phyloP scores from a whole-genome alignment of 2,329 filamentous ascomycete species.

The Arachnopeziza araneosa region DNA sequence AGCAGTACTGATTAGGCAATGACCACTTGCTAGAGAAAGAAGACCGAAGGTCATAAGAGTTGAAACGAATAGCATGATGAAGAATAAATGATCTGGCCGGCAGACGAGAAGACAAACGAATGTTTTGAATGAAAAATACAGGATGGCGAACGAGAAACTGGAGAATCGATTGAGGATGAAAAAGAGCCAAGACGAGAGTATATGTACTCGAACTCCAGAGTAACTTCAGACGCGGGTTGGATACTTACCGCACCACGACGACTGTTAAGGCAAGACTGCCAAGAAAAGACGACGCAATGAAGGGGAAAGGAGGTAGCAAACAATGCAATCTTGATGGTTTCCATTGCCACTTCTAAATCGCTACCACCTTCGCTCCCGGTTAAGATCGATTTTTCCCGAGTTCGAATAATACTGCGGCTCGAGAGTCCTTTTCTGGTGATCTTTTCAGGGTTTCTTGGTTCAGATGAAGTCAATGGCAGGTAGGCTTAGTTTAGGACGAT shows the following conservation, averaged over 20 bases:
- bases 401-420: not conserved
- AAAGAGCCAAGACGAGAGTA: not conserved
- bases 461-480: not conserved
- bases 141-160: not conserved
- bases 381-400: no score
- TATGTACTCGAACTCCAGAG: not conserved
- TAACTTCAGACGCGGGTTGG: not conserved
- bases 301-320: not conserved
- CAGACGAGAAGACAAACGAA: not conserved
- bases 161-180: not conserved
- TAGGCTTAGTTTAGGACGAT: not conserved
- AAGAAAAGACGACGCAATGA: not conserved
- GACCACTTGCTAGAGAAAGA: not conserved
- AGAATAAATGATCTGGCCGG: not conserved
- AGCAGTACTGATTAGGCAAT: conserved; percentile 4
- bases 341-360: no score
- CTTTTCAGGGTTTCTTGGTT: not conserved
- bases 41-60: not conserved
- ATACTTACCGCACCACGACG: not conserved
- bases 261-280: not conserved
- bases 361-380: not conserved
- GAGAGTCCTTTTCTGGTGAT: not conserved
- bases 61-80: not conserved
- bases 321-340: not conserved
- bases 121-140: not conserved